Percentiles rank a stretch among this genome's conserved stretches.
Conservation (phyloP, 805 yeast genomes). For the Wickerhamiella kazuoi region DNA sequence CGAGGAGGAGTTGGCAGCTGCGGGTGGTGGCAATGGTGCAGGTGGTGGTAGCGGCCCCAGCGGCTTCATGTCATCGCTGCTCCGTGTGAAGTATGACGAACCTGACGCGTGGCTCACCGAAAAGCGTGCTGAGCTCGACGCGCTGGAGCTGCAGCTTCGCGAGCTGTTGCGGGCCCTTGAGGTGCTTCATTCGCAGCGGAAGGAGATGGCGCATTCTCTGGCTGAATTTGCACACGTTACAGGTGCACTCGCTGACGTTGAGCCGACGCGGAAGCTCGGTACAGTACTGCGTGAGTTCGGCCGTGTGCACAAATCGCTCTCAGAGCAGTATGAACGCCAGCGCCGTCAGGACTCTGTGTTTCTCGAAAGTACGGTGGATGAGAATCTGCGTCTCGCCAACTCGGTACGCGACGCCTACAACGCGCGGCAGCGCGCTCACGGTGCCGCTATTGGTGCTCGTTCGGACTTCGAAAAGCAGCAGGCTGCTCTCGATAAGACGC, state of each 20-base stretch:
- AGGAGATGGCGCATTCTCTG: slow-evolving; percentile 49
- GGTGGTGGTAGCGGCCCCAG: slow-evolving; percentile 24
- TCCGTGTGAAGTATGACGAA: slow-evolving; percentile 50
- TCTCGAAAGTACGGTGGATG: slow-evolving; percentile 73
- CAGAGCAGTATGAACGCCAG: slow-evolving; percentile 58
- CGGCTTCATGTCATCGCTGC: slow-evolving; percentile 56
- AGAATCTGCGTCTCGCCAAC: slow-evolving; percentile 59
- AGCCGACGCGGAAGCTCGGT: slow-evolving; percentile 48
- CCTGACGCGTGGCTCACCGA: slow-evolving; percentile 62
- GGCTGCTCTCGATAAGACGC: slow-evolving; percentile 28
- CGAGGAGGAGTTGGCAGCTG: slow-evolving; percentile 34
- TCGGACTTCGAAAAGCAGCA: slow-evolving; percentile 32
- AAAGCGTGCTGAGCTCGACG: slow-evolving; percentile 49
- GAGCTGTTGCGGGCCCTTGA: slow-evolving; percentile 57
- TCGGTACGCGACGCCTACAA: slow-evolving; percentile 58
- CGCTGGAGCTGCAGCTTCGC: slow-evolving; percentile 54
- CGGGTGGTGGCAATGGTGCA: slow-evolving; percentile 17
- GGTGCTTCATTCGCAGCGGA: slow-evolving; percentile 52
- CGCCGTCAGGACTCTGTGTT: slow-evolving; percentile 75
- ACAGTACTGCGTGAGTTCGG: slow-evolving; percentile 55
- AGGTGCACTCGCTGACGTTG: slow-evolving; percentile 51
- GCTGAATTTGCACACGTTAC: slow-evolving; percentile 46
- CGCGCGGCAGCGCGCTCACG: slow-evolving; percentile 44
- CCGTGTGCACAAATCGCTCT: slow-evolving; percentile 49
- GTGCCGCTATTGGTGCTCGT: slow-evolving; percentile 29